Percentiles rank a stretch among this genome's conserved stretches.
These are phyloP conservation scores for Aspergillus uvarum DNA, from an alignment of 2,329 filamentous ascomycete species.

Conservation along the genomic window DNA sequence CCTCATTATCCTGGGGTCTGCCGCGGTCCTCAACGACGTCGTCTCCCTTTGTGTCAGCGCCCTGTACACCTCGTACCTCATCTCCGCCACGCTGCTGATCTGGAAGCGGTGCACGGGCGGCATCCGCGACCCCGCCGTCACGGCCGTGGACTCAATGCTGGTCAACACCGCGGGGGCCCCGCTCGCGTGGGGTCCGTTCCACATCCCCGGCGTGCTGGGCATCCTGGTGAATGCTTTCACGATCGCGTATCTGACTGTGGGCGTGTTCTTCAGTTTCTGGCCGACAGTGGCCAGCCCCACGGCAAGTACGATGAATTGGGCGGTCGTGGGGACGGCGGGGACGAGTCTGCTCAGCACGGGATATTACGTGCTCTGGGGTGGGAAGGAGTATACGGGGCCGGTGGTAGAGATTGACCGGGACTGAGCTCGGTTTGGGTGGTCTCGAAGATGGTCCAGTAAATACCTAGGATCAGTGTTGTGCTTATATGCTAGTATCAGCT, in stretches of 20 bases:
- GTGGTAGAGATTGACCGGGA: conserved; percentile 4
- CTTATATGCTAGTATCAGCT: no score
- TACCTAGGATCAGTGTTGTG: no score
- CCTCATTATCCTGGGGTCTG: conserved; percentile 1
- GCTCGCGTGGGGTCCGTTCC: conserved; percentile 1
- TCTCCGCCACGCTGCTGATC: conserved; percentile 1
- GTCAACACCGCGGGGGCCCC: conserved; percentile 1
- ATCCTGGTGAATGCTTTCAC: not conserved
- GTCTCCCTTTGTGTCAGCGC: conserved; percentile 7
- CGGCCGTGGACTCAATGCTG: not conserved
- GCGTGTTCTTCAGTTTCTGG: conserved; percentile 6
- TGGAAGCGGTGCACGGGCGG: conserved; percentile 3
- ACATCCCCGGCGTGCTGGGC: not conserved
- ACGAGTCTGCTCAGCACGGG: conserved; percentile 1
- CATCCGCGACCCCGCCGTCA: not conserved
- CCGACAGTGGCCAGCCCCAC: not conserved
- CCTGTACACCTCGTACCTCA: conserved; percentile 1
- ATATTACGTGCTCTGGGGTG: not conserved
- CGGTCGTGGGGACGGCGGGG: conserved; percentile 2
- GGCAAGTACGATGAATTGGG: conserved; percentile 5
- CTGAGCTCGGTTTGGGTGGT: not conserved
- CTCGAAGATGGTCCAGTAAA: no score
- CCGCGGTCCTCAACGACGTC: conserved; percentile 1
- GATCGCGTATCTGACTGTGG: not conserved
- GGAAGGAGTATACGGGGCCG: conserved; percentile 5